Evolutionary conservation across 164 flowering plant species (phyloP).

Genomic region (Buxus sempervirens): DNA sequence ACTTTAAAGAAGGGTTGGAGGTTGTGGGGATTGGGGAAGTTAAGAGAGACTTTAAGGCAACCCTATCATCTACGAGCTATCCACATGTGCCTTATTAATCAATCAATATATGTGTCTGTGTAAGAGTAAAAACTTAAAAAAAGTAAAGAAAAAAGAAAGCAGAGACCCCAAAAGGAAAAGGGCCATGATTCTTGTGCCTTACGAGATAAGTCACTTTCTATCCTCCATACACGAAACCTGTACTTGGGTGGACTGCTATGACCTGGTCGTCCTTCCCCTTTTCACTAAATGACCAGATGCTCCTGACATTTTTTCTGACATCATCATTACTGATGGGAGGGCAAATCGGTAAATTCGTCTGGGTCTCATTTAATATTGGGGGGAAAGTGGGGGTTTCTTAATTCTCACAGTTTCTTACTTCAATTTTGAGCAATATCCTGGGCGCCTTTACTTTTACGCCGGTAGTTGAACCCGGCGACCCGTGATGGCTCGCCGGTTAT

Average conservation of each 20-base stretch:
- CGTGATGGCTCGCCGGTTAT: slow-evolving; percentile 38
- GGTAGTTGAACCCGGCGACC: slow-evolving; percentile 41
- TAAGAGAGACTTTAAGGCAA: slow-evolving; percentile 32
- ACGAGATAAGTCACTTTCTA: slow-evolving; percentile 34
- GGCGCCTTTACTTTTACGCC: slow-evolving; percentile 19
- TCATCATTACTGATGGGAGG: slow-evolving; percentile 3
- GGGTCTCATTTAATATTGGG: slow-evolving; percentile 1
- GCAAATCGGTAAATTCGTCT: slow-evolving; percentile 2
- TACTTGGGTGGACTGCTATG: background rate
- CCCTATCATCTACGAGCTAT: slow-evolving; percentile 25
- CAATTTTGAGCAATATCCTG: slow-evolving; percentile 22
- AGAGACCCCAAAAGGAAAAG: slow-evolving; percentile 16
- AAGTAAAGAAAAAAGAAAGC: slow-evolving; percentile 13
- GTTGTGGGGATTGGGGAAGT: slow-evolving; percentile 13
- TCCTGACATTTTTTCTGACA: background rate
- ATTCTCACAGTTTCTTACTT: slow-evolving; percentile 6
- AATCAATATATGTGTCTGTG: no score
- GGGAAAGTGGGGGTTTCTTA: background rate
- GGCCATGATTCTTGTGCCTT: slow-evolving; percentile 53
- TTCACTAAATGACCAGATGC: slow-evolving; percentile 1
- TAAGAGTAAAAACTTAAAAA: no score
- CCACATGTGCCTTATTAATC: slow-evolving; percentile 42
- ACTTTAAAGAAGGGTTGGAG: no score
- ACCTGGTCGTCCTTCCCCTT: slow-evolving; percentile 2
- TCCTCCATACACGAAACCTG: slow-evolving; percentile 7